These are phyloP conservation scores for Chrysosporium queenslandicum DNA, from an alignment of 2,329 filamentous ascomycete species.

Conservation along the genomic window DNA sequence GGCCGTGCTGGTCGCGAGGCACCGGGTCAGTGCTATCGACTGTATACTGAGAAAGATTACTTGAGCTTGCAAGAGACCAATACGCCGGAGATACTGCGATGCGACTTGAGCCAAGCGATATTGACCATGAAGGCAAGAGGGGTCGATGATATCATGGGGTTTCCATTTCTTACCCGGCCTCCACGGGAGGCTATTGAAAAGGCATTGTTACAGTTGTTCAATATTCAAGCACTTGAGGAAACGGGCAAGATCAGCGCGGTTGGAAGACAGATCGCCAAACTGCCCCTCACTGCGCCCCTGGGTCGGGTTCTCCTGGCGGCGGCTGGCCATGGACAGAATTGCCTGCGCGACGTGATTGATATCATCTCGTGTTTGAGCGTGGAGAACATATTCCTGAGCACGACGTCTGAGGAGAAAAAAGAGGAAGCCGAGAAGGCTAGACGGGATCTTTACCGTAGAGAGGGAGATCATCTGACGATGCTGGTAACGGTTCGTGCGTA, in stretches of 20 bases:
- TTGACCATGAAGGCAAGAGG: constrained; percentile 90
- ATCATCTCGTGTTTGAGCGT: constrained; percentile 60
- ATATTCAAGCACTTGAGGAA: constrained; percentile 64
- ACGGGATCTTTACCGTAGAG: constrained; percentile 47
- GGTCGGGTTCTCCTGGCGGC: constrained; percentile 77
- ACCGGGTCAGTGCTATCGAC: constrained; percentile 74
- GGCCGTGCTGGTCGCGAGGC: constrained; percentile 91
- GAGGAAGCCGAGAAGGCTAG: constrained; percentile 49
- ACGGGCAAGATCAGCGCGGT: constrained; percentile 61
- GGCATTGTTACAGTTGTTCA: constrained; percentile 67
- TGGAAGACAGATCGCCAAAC: constrained; percentile 66
- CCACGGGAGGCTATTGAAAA: constrained; percentile 68
- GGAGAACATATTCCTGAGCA: constrained; percentile 53
- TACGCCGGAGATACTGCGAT: constrained; percentile 79
- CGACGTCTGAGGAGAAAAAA: constrained; percentile 50
- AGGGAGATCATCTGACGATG: constrained; percentile 56
- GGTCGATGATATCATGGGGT: constrained; percentile 67
- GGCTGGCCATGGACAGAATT: constrained; percentile 57
- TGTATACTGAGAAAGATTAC: constrained; percentile 77
- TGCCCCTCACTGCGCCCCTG: constrained; percentile 72
- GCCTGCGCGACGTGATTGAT: constrained; percentile 74
- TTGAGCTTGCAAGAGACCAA: constrained; percentile 60
- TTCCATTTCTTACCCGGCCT: constrained; percentile 77
- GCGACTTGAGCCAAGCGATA: constrained; percentile 75
- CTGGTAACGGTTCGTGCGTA: constrained; percentile 52